Base-by-base conservation (phyloP, 2,329 filamentous ascomycete species). In the Stromatinia cepivora region DNA sequence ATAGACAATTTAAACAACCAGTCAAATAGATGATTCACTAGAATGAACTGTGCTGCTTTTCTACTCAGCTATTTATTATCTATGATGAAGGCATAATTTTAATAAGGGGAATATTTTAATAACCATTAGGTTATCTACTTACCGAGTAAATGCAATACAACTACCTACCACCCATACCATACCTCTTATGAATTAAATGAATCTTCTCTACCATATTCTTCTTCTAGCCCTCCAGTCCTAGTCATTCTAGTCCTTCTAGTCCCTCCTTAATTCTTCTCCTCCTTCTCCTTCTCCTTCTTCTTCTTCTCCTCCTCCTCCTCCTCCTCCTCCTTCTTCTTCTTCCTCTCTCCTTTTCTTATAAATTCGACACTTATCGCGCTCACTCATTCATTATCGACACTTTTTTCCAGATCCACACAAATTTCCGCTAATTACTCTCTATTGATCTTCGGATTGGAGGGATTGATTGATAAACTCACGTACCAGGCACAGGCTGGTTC, bases 331-430 rank as follows among this genome's bases (percentile, higher is more conserved):
- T 15, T 20, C 45, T 63, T 10, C 31, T 48, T 3, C 39, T 1
- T 42, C 39, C 17, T 42, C 39, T 42, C 39, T 56, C n/a, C 31
- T 34, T 22, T 36, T 57, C n/a, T n/a, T 34, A n/a, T 36, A n/a
- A 36, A 39, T n/a, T 36, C 54, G 7, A 57, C 31, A 59, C 39
- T 39, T 48, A 62, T 62, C 58, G 59, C 59, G 25, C 58, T 61
- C 39, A 5, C 28, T 50, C 45, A 13, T 45, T 62, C 59, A 25
- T 31, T 63, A 50, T 63, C 22, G 45, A 45, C 46, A 28, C 46
- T 25, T 52, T 62, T 17, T 50, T 17, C 22, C 10, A 50, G 59
- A n/a, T 48, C 59, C 59, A 63, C 59, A 11, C 31, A 39, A 52
- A 63, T 63, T 28, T 52, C 59, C 22, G 46, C 45, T 52, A 63